Evolutionary conservation across 805 yeast species (phyloP).

Genomic region (Cyberlindnera amylophila): DNA sequence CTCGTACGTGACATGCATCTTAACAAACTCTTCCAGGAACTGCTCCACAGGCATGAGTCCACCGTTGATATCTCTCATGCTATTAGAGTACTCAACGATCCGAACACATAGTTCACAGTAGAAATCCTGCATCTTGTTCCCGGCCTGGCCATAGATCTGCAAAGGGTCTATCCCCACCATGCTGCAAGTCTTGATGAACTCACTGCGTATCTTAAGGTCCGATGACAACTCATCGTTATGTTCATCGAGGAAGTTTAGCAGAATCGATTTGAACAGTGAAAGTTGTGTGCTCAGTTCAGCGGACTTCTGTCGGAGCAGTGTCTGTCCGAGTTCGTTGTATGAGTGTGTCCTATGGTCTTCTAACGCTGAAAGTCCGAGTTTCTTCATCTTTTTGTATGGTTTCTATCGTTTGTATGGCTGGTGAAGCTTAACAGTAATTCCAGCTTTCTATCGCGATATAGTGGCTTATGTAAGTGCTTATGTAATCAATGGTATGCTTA

Average conservation of each 20-base stretch:
- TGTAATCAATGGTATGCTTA: too few species aligned
- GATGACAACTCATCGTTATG: constrained; percentile 64
- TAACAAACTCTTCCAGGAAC: constrained; percentile 34
- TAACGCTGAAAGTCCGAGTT: constrained; percentile 46
- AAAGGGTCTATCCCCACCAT: constrained; percentile 85
- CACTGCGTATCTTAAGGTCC: constrained; percentile 61
- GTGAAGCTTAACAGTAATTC: too few species aligned
- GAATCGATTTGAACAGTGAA: constrained; percentile 69
- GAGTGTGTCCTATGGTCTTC: constrained; percentile 26
- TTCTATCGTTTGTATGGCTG: not conserved
- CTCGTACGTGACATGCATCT: constrained; percentile 32
- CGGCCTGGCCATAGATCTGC: constrained; percentile 31
- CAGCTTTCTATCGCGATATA: too few species aligned
- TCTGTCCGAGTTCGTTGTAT: constrained; percentile 21
- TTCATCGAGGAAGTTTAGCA: constrained; percentile 69
- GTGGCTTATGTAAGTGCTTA: too few species aligned
- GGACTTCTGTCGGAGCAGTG: constrained; percentile 45
- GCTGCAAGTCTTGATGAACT: constrained; percentile 72
- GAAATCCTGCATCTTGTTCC: constrained; percentile 41
- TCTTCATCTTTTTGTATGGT: constrained; percentile 29
- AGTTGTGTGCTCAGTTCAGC: constrained; percentile 67
- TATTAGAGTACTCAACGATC: constrained; percentile 71
- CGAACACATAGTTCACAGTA: constrained; percentile 67
- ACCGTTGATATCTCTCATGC: constrained; percentile 71
- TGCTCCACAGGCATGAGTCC: constrained; percentile 70